A percentile compares a stretch with the other conserved stretches of the same genome.
phyloP scores from a whole-genome alignment of 345 rosid species.

The Salix viminalis region DNA sequence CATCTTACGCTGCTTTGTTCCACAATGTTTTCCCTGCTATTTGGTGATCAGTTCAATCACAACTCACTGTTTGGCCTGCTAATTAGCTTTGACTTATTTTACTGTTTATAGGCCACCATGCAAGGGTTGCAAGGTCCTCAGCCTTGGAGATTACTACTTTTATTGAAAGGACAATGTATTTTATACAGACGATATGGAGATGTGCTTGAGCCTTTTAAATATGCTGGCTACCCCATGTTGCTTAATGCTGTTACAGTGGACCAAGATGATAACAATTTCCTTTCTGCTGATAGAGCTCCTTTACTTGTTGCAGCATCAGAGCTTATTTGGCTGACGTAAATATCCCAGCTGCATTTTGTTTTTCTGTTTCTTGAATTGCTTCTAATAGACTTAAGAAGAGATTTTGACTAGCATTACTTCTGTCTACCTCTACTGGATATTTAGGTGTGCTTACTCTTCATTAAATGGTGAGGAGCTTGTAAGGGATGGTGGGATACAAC shows the following conservation, averaged over 20 bases:
- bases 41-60: too few relatives aligned
- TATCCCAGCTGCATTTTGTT: constrained; percentile 6
- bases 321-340: constrained; percentile 90
- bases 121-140: constrained; percentile 99
- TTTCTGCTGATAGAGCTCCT: constrained; percentile 84
- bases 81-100: neutral
- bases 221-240: constrained; percentile 99
- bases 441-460: constrained; percentile 92
- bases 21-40: too few relatives aligned
- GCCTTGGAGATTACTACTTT: constrained; percentile 92
- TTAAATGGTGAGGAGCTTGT: constrained; percentile 98
- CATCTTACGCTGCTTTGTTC: too few relatives aligned
- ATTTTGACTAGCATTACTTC: constrained; percentile 5
- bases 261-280: constrained; percentile 85
- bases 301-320: constrained; percentile 98
- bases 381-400: neutral
- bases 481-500: constrained; percentile 91
- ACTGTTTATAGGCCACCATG: constrained; percentile 77
- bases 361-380: constrained; percentile 9
- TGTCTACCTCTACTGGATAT: constrained; percentile 12
- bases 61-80: neutral
- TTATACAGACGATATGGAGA: constrained; percentile 78
- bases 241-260: constrained; percentile 88
- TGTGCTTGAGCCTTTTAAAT: constrained; percentile 90
- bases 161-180: constrained; percentile 95